Evolutionary conservation across 495 filamentous ascomycete species (phyloP), one percentile per base, ranked within the genome.

Genomic region (Hypoxylon lenormandii): DNA sequence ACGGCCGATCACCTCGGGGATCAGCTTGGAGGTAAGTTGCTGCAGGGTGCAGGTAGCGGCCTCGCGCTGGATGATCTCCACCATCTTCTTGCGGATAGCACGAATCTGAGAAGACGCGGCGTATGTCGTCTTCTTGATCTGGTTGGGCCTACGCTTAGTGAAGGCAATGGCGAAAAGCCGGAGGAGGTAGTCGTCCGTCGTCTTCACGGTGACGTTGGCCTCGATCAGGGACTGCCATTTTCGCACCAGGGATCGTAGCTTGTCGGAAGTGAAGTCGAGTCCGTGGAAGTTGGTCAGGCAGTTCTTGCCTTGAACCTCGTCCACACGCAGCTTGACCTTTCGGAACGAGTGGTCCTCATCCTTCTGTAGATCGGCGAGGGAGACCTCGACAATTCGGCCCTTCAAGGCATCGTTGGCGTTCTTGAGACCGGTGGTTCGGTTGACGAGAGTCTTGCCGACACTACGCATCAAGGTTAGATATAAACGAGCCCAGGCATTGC

Each of bases 241-340:
- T 83, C 95, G 94, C 72, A 98, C 95, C 63, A 98, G 89, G 56
- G 95, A 98, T 75, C 95, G 91, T 71, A 98, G 88, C 88, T 98
- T 98, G 89, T 98, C 95, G 73, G 96, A 97, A 73, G 95, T 98
- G 89, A 98, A 98, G 85, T 98, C 95, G 79, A 98, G 88, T 73
- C 95, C 95, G 86, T 98, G 94, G 90, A 98, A 98, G 88, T 98
- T 98, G 85, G 95, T 98, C 74, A 98, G 86, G 83, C 95, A 98
- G 89, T 97, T 98, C 88, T 97, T 97, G 85, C 95, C 95, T 83
- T 98, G 95, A 63, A 98, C 89, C 83, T 98, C 95, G 77, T 98
- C 95, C 73, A 98, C 92, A 64, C 95, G 89, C 76, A 98, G 92
- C 89, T 97, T 97, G 81, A 98, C 86, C 88, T 98, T 98, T 84